Percentiles rank a stretch among this genome's conserved stretches.
Conservation (phyloP, 768 basidiomycete genomes). For the Collybia mongolica region DNA sequence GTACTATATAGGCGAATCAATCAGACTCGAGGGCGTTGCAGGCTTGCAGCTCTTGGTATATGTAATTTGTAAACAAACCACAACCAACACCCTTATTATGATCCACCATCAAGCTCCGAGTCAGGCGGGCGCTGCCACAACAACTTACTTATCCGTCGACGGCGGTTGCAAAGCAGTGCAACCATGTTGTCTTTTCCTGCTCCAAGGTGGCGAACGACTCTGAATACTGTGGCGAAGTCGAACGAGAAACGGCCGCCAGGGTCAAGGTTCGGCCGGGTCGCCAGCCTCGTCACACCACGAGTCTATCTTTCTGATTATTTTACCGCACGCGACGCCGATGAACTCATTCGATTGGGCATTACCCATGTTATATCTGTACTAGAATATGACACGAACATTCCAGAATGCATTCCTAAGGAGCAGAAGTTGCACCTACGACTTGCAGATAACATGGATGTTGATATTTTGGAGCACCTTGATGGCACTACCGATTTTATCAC, state of each 20-base stretch:
- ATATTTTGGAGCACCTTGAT: slow-evolving; percentile 34
- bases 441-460: slow-evolving; percentile 23
- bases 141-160: too few relatives aligned
- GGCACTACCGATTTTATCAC: slow-evolving; percentile 35
- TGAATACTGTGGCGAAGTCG: slow-evolving; percentile 5
- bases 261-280: slow-evolving; percentile 14
- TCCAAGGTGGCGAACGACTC: slow-evolving; percentile 25
- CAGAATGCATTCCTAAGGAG: slow-evolving; percentile 39
- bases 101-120: too few relatives aligned
- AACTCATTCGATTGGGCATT: slow-evolving; percentile 56
- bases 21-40: too few relatives aligned
- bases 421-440: slow-evolving; percentile 48
- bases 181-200: slow-evolving; percentile 33
- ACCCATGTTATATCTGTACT: slow-evolving; percentile 74
- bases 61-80: too few relatives aligned
- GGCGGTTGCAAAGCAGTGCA: too few relatives aligned
- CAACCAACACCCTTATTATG: too few relatives aligned
- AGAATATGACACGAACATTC: slow-evolving; percentile 47
- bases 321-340: slow-evolving; percentile 49
- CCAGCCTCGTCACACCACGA: slow-evolving; percentile 40
- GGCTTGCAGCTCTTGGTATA: too few relatives aligned
- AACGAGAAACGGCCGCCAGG: slow-evolving; percentile 6
- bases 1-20: too few relatives aligned
- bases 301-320: slow-evolving; percentile 65
- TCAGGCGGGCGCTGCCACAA: too few relatives aligned